Base-by-base conservation (phyloP, 1,284 basidiomycete genomes). In the Melanopsichium pennsylvanicum region DNA sequence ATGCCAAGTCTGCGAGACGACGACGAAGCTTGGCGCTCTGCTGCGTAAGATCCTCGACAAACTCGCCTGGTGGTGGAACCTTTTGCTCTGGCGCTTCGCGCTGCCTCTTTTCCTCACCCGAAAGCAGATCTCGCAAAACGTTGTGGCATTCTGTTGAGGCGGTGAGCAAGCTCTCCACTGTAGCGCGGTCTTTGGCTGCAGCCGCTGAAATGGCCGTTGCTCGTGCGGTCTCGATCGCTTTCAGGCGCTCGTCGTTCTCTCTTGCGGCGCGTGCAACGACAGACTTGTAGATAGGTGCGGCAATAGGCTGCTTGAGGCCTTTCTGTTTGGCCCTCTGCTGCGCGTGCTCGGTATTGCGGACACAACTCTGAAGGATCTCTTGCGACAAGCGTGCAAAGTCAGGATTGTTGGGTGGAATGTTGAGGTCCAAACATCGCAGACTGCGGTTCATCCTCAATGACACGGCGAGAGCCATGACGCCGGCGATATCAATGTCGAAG, bases 371-470 rank as follows among this genome's bases (percentile, higher is more conserved):
- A 62, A 91, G 79, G 40, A 84, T 84, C 31, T 82, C 79, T 55
- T 84, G 82, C 29, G 81, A 82, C 11, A 84, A 72, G 21, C 82
- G 75, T n/a, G 93, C 90, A 82, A 92, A 90, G 72, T 90, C 89
- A 50, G 93, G 90, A 58, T 94, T 89, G 41, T 89, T 91, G 0
- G 92, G 89, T 2, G 76, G 91, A 31, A 97, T 93, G 72, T 93
- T 91, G 39, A 98, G 82, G 82, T 99, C 95, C 43, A 98, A 84
- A 78, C 95, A 98, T 0, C 96, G 86, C 84, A 98, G 88, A 15
- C 88, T 86, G 45, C 87, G 86, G 76, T 97, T 98, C 37, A 84
- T 81, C 78, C 90, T 90, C 49, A 97, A 83, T 0, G 92, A 91
- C 0, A 89, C 89, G 36, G 88, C 89, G 12, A 98, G 86, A 0